A percentile compares a stretch with the other conserved stretches of the same genome.
Evolutionary conservation across 2,329 filamentous ascomycete species (phyloP).

Genomic region (Ceratocystiopsis brevicomis): DNA sequence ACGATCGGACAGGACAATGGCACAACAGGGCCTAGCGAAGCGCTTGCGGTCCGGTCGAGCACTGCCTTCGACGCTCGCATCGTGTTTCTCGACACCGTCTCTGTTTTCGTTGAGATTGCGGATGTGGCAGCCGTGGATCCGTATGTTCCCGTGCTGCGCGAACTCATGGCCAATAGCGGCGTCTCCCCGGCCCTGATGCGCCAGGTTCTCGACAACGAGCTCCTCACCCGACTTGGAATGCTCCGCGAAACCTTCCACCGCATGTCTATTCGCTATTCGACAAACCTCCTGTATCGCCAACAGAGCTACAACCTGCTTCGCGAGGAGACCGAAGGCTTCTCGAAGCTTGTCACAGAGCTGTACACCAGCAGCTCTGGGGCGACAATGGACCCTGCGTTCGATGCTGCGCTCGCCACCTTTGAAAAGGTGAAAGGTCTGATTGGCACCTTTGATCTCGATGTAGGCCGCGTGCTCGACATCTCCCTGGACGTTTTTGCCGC

Average conservation of each 20-base stretch:
- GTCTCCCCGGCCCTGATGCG: conserved; percentile 59
- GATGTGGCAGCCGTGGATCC: conserved; percentile 26
- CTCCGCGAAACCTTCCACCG: conserved; percentile 71
- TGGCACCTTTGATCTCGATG: conserved; percentile 90
- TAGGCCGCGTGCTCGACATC: conserved; percentile 83
- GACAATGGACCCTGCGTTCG: conserved; percentile 42
- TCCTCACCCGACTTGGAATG: conserved; percentile 59
- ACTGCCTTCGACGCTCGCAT: conserved; percentile 41
- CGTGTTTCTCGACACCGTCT: conserved; percentile 67
- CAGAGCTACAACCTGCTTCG: conserved; percentile 91
- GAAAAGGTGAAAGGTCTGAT: conserved; percentile 87
- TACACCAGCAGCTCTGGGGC: conserved; percentile 58
- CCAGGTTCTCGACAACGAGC: conserved; percentile 58
- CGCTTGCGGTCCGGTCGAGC: not conserved
- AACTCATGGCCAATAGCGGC: conserved; percentile 52
- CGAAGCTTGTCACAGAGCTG: conserved; percentile 86
- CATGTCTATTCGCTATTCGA: conserved; percentile 74
- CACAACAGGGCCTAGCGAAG: not conserved
- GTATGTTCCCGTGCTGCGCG: conserved; percentile 33
- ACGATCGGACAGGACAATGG: not conserved
- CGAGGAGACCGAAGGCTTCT: conserved; percentile 92
- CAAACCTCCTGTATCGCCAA: conserved; percentile 83
- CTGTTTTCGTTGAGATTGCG: conserved; percentile 58
- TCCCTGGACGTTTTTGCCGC: conserved; percentile 90
- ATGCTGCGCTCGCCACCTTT: conserved; percentile 68